Conservation (phyloP, 345 rosid species). For the Capsella bursapastoris region DNA sequence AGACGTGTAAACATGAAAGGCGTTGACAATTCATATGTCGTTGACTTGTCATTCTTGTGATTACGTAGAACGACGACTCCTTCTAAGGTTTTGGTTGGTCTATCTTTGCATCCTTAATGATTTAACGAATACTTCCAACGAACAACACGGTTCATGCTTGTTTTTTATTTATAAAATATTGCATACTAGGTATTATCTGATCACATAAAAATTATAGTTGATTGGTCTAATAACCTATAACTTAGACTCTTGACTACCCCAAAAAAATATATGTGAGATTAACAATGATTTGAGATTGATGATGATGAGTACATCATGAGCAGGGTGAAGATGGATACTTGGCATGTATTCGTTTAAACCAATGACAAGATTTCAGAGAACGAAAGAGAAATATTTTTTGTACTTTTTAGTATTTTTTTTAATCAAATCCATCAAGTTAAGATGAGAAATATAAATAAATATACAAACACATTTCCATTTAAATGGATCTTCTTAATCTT, state of each 20-base stretch:
- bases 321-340: too few species aligned
- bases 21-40: conserved; percentile 30
- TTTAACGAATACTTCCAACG: neutral
- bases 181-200: neutral
- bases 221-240: neutral
- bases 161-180: neutral
- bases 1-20: conserved; percentile 45
- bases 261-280: too few species aligned
- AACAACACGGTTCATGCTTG: conserved; percentile 22
- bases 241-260: neutral
- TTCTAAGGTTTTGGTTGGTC: conserved; percentile 19
- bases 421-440: too few species aligned
- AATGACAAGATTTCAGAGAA: too few species aligned
- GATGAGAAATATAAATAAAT: too few species aligned
- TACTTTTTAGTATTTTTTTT: too few species aligned
- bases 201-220: neutral
- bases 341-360: too few species aligned
- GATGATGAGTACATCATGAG: too few species aligned
- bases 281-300: too few species aligned
- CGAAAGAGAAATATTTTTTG: too few species aligned
- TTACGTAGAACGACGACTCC: conserved; percentile 27
- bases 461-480: too few species aligned
- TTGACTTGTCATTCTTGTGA: conserved; percentile 33
- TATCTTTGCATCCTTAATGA: neutral
- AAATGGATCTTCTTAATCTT: too few species aligned